Evolutionary conservation across 345 rosid genomes (phyloP), one percentile per base, ranked within the genome.

Genomic region (Tarenaya hassleriana): DNA sequence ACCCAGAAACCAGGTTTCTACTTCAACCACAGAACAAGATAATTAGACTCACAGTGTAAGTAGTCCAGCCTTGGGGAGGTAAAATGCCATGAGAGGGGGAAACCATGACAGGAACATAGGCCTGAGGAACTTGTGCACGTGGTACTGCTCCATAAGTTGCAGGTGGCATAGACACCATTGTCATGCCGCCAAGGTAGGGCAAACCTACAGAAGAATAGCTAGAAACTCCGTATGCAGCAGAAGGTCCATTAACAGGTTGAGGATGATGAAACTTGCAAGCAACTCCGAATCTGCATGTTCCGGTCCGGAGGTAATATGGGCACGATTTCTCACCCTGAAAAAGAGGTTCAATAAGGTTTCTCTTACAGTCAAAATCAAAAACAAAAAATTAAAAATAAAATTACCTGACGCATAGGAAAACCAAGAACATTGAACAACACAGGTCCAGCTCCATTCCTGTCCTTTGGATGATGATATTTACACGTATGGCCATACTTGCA

Each of bases 191-290:
- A 6, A 56, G 72, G 55, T 78, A 81, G 33, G 86, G 76, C 40
- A 69, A 34, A 60, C 79, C 84, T 16, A 82, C 66, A 37, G 81
- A 66, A 49, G 84, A 73, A 48, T 69, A 61, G 53, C 52, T 52
- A 42, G 88, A 67, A 20, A 75, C 72, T 62, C 67, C 78, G 42
- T 62, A 68, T 21, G 77, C 35, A 49, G 69, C 60, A 50, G 69
- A 52, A 47, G 72, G 81, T 61, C 72, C 81, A 58, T 62, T 60
- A 17, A 66, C 56, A 53, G 79, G 52, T 46, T 77, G 72, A 60
- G 95, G 95, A 64, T 86, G 95, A 65, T 86, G 80, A 67, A 86
- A 86, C 70, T 80, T 86, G 78, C 95, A 85, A 6, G 95, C 80
- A 46, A 71, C 80, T 56, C 87, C 87, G 47, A 79, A 85, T 65